These are phyloP conservation scores for Puccinia brachypodii DNA, from an alignment of 1,284 basidiomycete genomes.

Conservation along the genomic window DNA sequence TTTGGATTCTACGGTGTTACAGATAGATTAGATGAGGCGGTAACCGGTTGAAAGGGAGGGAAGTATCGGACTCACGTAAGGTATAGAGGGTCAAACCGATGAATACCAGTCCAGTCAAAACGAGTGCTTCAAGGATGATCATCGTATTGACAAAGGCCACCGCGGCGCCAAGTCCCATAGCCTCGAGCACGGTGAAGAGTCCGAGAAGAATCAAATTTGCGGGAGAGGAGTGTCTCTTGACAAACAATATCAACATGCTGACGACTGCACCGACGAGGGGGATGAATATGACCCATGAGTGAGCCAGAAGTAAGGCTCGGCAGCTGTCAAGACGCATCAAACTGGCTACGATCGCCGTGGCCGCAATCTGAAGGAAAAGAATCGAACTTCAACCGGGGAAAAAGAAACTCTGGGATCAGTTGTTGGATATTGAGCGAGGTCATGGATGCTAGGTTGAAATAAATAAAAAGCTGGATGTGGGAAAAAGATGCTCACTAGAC, in stretches of 20 bases:
- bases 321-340: constrained; percentile 28
- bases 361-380: constrained; percentile 46
- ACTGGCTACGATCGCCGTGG: constrained; percentile 28
- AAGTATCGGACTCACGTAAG: constrained; percentile 23
- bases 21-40: background rate
- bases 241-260: constrained; percentile 38
- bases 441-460: background rate
- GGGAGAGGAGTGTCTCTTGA: constrained; percentile 40
- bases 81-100: constrained; percentile 41
- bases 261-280: constrained; percentile 33
- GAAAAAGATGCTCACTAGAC: constrained; percentile 32
- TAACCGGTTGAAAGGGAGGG: background rate
- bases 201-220: constrained; percentile 38
- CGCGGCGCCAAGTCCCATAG: constrained; percentile 35
- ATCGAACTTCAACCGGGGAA: constrained; percentile 13
- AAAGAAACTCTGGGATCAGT: background rate
- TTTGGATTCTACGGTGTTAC: constrained; percentile 22
- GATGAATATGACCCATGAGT: constrained; percentile 45
- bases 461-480: background rate
- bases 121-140: constrained; percentile 36
- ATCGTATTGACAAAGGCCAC: constrained; percentile 46
- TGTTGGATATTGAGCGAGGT: background rate
- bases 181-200: constrained; percentile 40
- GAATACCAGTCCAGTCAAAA: constrained; percentile 41
- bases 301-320: constrained; percentile 21